Conservation (phyloP, 768 basidiomycete species). For the Suillus plorans region DNA sequence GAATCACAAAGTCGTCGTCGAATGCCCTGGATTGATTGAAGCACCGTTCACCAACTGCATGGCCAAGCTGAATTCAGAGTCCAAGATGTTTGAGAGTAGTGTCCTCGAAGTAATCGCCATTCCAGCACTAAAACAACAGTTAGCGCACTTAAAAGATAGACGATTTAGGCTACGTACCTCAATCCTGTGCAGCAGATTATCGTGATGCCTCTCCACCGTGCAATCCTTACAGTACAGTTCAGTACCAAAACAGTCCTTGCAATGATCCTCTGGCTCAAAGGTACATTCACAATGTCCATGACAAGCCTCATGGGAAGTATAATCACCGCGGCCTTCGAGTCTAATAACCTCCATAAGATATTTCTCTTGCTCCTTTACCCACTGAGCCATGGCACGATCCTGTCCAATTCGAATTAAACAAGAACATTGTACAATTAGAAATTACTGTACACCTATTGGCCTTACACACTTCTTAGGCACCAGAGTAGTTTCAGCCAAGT, state of each 20-base stretch:
- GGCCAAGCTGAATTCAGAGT: slow-evolving; percentile 21
- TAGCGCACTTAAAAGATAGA: not conserved
- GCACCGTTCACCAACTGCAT: slow-evolving; percentile 11
- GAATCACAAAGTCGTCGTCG: slow-evolving; percentile 13
- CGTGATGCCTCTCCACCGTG: not conserved
- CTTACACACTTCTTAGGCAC: not conserved
- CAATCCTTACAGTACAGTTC: not conserved
- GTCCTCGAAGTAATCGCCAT: slow-evolving; percentile 3
- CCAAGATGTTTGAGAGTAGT: slow-evolving; percentile 16
- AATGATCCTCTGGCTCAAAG: not conserved
- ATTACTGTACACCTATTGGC: not conserved
- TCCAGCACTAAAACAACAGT: slow-evolving; percentile 7
- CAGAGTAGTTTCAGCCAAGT: not conserved
- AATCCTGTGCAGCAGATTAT: slow-evolving; percentile 2
- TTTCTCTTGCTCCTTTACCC: not conserved
- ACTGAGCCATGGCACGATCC: not conserved
- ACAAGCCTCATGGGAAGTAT: not conserved
- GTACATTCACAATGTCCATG: fast-evolving
- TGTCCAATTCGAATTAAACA: not conserved
- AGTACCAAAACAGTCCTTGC: slow-evolving; percentile 2
- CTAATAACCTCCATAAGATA: not conserved
- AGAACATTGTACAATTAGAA: not conserved
- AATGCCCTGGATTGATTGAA: not conserved
- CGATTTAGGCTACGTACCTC: not conserved
- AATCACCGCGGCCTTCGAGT: slow-evolving; percentile 6